Evolutionary conservation across 176 grass and related monocot genomes (phyloP).

Genomic region (Puya raimondii): DNA sequence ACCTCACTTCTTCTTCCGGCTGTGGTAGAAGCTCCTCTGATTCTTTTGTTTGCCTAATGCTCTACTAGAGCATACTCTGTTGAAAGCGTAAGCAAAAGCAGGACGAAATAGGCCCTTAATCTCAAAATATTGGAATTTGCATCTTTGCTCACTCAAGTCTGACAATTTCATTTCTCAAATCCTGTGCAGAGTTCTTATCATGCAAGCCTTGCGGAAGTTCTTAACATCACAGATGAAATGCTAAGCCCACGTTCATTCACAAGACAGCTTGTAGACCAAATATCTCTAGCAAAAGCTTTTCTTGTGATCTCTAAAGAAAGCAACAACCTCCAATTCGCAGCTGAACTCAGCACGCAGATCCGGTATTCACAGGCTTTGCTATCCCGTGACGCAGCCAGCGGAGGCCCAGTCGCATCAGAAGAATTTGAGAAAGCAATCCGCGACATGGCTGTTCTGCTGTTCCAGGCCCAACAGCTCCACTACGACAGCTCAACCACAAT

Average conservation of each 20-base stretch:
- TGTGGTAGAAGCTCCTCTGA: too few species aligned
- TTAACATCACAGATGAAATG: constrained; percentile 86
- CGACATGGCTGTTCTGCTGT: constrained; percentile 72
- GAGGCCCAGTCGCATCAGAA: constrained; percentile 22
- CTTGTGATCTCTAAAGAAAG: constrained; percentile 56
- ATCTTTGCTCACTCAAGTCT: background rate
- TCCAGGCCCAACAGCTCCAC: constrained; percentile 68
- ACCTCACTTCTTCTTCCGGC: too few species aligned
- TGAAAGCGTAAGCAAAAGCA: too few species aligned
- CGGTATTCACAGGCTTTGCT: constrained; percentile 54
- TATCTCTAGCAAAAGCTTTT: constrained; percentile 84
- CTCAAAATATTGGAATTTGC: background rate
- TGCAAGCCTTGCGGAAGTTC: constrained; percentile 35
- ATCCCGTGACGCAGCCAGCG: constrained; percentile 33
- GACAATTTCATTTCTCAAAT: background rate
- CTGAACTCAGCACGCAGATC: constrained; percentile 56
- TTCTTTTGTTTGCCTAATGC: too few species aligned
- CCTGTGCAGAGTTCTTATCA: constrained; percentile 52
- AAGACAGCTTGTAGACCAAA: constrained; percentile 80
- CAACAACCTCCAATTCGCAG: constrained; percentile 72
- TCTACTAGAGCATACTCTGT: too few species aligned
- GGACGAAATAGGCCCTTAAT: constrained; percentile 7
- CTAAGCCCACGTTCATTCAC: constrained; percentile 57
- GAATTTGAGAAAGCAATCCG: constrained; percentile 55
- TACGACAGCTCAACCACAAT: constrained; percentile 61